These are phyloP conservation scores for Setaria viridis DNA, from an alignment of 202 grass and related monocot genomes.

Conservation along the genomic window DNA sequence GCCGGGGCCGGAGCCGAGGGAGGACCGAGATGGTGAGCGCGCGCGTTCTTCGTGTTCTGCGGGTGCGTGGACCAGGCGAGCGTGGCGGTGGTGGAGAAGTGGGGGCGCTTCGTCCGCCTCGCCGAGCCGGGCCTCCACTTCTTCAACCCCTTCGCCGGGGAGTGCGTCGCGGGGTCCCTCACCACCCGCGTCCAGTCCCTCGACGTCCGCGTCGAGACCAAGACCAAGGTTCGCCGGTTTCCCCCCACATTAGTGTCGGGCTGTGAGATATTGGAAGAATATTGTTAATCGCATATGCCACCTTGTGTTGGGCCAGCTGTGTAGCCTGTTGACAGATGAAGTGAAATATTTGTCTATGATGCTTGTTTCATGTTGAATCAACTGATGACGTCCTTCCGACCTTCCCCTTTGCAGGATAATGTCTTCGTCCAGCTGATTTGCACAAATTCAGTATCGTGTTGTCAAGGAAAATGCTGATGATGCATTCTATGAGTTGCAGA, in stretches of 20 bases:
- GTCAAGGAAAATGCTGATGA: slow-evolving; percentile 89
- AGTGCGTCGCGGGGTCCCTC: slow-evolving; percentile 81
- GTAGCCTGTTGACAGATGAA: neutral
- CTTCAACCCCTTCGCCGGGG: slow-evolving; percentile 88
- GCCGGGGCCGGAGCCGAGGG: neutral
- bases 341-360: neutral
- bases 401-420: slow-evolving; percentile 65
- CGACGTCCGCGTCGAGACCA: slow-evolving; percentile 94
- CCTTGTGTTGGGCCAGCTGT: neutral
- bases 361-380: neutral
- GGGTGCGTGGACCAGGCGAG: slow-evolving; percentile 97
- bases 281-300: neutral
- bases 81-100: slow-evolving; percentile 88
- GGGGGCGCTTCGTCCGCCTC: slow-evolving; percentile 87
- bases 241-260: neutral
- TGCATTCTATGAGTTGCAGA: slow-evolving; percentile 98
- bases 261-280: neutral
- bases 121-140: slow-evolving; percentile 85
- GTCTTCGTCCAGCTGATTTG: slow-evolving; percentile 97
- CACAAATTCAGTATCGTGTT: slow-evolving; percentile 84
- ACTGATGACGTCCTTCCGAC: neutral
- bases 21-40: slow-evolving; percentile 56
- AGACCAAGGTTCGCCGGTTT: slow-evolving; percentile 70
- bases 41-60: slow-evolving; percentile 61
- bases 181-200: slow-evolving; percentile 92